Percentiles rank a stretch among this genome's conserved stretches.
These are phyloP conservation scores for Rhizopogon sp. DNA, from an alignment of 768 basidiomycete genomes.

Conservation along the genomic window DNA sequence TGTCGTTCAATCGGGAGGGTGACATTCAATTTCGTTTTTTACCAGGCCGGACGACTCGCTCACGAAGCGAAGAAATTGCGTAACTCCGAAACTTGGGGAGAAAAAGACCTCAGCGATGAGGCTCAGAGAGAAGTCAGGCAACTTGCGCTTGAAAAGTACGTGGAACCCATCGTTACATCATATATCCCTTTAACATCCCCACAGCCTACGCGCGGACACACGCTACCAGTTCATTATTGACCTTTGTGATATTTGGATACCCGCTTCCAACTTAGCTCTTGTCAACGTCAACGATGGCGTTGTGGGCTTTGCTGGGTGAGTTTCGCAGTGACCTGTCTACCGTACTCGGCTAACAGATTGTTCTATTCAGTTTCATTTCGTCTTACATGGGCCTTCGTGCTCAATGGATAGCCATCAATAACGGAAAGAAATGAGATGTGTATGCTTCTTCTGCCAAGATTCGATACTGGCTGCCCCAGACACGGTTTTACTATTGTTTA, in stretches of 20 bases:
- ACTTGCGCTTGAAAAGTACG: conserved; percentile 51
- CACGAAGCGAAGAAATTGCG: conserved; percentile 54
- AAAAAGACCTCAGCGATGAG: conserved; percentile 65
- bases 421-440: conserved; percentile 29
- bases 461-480: too few relatives aligned
- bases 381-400: conserved; percentile 65
- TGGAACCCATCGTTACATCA: conserved; percentile 4
- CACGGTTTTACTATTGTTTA: neutral
- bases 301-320: conserved; percentile 82
- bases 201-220: conserved; percentile 57
- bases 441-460: neutral
- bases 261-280: conserved; percentile 75
- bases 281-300: conserved; percentile 78
- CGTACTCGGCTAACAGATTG: conserved; percentile 2
- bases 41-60: conserved; percentile 55
- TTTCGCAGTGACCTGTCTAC: conserved; percentile 10
- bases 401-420: conserved; percentile 54
- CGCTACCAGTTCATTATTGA: conserved; percentile 84
- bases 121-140: conserved; percentile 62
- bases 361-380: conserved; percentile 51
- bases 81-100: conserved; percentile 40
- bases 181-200: conserved; percentile 6
- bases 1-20: neutral
- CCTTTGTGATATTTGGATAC: conserved; percentile 83
- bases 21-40: neutral